Base-by-base conservation (phyloP, 495 filamentous ascomycete species). In the Pseudevernia furfuracea region DNA sequence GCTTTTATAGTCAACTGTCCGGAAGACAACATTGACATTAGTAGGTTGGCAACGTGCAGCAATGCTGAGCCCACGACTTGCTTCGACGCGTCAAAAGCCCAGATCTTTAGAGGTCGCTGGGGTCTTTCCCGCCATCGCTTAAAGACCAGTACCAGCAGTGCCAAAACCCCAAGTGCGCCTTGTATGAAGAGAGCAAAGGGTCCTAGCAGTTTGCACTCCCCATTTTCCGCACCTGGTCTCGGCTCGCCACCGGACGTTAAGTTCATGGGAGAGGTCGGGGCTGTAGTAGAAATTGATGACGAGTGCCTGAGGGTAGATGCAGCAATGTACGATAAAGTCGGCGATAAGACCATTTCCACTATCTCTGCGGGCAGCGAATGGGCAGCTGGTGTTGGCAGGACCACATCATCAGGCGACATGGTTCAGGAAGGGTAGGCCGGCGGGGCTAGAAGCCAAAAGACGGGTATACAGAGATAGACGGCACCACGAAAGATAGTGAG, bases 61-160 rank as follows among this genome's bases (percentile, higher is more conserved):
- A 98, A 82, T 52, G 89, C 84, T 52, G 90, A 92, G 14, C 94
- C 94, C 66, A 96, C 87, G n/a, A 98, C 91, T 78, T 98, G 94
- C 78, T 98, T 98, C 21, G 89, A 93, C 39, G 86, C 94, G 75
- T 98, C 94, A 72, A 97, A 97, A 69, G 87, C 91, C 92, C 92
- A 98, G 67, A 98, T 89, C 75, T 90, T 91, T 62, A 97, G 64
- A 23, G 95, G 95, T 49, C 94, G 84, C 70, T 96, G 93, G 1
- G 93, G 93, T 34, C 88, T 80, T 77, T 98, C 94, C 65, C 89
- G 83, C 84, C 89, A 96, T 67, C 94, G 84, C 76, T 98, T 98
- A 75, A 85, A 96, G 23, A 97, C 92, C 25, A 98, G 81, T 8
- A 91, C 88, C 41, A 91, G 75, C 37, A 97, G 76, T 21, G 94